Evolutionary conservation across 345 rosid species (phyloP).

Genomic region (Orychophragmus violaceus): DNA sequence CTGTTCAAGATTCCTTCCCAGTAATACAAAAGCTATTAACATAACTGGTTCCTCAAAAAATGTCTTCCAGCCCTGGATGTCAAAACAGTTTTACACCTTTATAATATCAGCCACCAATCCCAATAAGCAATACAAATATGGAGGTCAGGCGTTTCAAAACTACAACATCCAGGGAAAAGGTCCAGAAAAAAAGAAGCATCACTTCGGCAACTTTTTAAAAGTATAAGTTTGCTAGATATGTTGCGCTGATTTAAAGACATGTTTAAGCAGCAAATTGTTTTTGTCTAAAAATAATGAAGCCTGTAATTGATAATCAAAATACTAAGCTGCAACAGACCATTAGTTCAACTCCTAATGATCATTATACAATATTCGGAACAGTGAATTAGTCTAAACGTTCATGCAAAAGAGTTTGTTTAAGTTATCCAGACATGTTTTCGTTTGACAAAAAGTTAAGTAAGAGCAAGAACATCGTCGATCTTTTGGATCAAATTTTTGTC

Average conservation of each 20-base stretch:
- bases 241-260: too few species aligned
- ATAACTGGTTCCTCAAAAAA: constrained; percentile 96
- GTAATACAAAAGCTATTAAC: constrained; percentile 88
- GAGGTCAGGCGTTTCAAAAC: neutral
- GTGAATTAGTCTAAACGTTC: neutral
- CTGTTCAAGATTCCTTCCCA: constrained; percentile 97
- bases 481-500: neutral
- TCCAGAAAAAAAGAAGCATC: neutral
- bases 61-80: constrained; percentile 87
- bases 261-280: neutral
- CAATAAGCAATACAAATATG: constrained; percentile 1
- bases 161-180: neutral
- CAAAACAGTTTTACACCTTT: constrained; percentile 19
- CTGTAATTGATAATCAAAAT: neutral
- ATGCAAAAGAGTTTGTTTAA: neutral
- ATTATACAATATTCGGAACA: neutral
- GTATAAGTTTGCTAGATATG: too few species aligned
- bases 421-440: neutral
- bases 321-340: neutral
- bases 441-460: neutral
- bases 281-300: neutral
- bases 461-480: neutral
- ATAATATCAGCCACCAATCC: constrained; percentile 11
- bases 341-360: neutral
- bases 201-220: neutral